Evolutionary conservation across 2,329 filamentous ascomycete genomes (phyloP), one percentile per base, ranked within the genome.

Genomic region (Aspergillus viridinutans): DNA sequence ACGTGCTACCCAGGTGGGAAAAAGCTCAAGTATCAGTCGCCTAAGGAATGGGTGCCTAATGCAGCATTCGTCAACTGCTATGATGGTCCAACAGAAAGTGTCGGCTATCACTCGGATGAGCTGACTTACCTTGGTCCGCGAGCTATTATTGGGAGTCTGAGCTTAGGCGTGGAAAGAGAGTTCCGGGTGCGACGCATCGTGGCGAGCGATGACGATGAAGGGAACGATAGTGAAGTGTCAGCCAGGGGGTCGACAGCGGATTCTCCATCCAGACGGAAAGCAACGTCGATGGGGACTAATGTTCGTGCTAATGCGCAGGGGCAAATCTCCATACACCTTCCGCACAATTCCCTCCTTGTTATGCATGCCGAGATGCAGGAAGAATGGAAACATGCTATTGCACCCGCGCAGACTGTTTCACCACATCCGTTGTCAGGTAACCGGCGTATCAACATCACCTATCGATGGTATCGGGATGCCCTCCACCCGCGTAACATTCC

Each of bases 341-440:
- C 93, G 0, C 94, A 97, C 73, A 97, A 97, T 72, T 95, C 90
- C 0, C 82, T 97, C 0, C 81, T 99, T 0, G 81, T 97, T 9
- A 97, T 99, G 94, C 92, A 97, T 68, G 92, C 93, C 0, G 91
- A 96, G 70, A 97, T 96, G 90, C 93, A 97, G 69, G 93, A 97
- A 69, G 88, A 90, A 69, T 97, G 92, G 92, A 97, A 97, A 72
- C 94, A 99, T 72, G 84, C 85, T 63, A 89, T 99, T 47, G 81
- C 86, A 0, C 89, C 92, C 0, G 87, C 89, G 0, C 80, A 82
- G 50, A 85, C 87, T 3, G 89, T 97, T 57, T 88, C 92, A 59
- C 90, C 91, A 1, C 94, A 99, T 71, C 90, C 92, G 0, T 71
- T 96, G 1, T 83, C 92, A 0, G 88, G 88, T 0, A 92, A 86